phyloP scores from a whole-genome alignment of 371 early-diverging fungal species.

The Mortierella sp. region DNA sequence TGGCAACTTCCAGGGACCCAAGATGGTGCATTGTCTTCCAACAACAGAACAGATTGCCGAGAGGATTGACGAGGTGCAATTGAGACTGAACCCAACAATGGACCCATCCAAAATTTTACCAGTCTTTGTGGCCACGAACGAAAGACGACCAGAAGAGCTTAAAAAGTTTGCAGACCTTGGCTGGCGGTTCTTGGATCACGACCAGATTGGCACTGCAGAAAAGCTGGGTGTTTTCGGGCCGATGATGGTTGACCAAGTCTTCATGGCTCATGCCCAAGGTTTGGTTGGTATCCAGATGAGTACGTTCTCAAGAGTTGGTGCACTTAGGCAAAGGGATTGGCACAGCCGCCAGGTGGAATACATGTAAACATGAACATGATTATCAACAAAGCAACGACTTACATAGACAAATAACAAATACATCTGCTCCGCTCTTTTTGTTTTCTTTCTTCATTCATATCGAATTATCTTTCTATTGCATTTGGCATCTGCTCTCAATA shows the following conservation, averaged over 20 bases:
- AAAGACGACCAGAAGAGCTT: constrained; percentile 43
- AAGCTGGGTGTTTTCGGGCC: constrained; percentile 47
- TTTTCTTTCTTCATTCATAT: neutral
- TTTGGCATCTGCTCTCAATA: neutral
- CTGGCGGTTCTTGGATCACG: constrained; percentile 47
- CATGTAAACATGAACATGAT: constrained; percentile 27
- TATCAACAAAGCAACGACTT: neutral
- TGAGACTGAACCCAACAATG: constrained; percentile 29
- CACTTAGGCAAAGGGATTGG: constrained; percentile 47
- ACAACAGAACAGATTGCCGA: constrained; percentile 54
- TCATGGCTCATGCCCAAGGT: constrained; percentile 51
- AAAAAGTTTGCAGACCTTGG: constrained; percentile 54
- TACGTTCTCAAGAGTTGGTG: constrained; percentile 55
- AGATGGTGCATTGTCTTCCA: constrained; percentile 46
- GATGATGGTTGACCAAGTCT: constrained; percentile 54
- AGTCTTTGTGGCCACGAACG: constrained; percentile 56
- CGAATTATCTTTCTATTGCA: no score
- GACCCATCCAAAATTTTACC: constrained; percentile 35
- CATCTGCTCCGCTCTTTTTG: neutral
- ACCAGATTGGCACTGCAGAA: constrained; percentile 47
- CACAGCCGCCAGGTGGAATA: constrained; percentile 38
- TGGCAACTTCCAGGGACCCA: constrained; percentile 33
- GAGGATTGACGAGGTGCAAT: constrained; percentile 36
- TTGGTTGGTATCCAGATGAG: constrained; percentile 56
- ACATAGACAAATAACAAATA: neutral